phyloP scores from a whole-genome alignment of 306 rosid species.

The Alnus glutinosa region DNA sequence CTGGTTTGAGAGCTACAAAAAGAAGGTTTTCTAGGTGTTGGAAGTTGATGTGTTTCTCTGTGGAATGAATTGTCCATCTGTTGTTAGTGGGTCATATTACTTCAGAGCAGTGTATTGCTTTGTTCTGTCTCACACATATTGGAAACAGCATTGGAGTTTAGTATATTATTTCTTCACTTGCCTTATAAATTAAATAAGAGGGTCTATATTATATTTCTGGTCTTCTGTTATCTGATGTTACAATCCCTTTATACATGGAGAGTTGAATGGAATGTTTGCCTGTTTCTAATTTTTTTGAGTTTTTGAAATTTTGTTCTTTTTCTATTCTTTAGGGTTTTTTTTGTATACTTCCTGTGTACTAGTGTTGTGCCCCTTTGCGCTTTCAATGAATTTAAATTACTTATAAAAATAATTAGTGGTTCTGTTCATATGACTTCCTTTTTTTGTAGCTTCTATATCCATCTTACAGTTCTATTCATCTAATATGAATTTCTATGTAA shows the following conservation, averaged over 20 bases:
- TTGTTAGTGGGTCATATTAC: no score
- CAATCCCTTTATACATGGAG: no score
- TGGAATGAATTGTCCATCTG: no score
- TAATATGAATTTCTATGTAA: not conserved
- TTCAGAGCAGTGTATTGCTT: not conserved
- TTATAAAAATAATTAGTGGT: not conserved
- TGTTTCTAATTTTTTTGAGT: no score
- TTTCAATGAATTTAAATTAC: no score
- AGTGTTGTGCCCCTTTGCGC: no score
- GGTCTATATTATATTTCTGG: not conserved
- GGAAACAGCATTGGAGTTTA: not conserved
- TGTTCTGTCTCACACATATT: not conserved
- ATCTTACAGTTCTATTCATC: not conserved
- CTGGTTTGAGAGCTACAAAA: no score
- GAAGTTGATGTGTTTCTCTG: no score
- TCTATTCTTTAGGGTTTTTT: not conserved
- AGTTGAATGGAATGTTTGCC: no score
- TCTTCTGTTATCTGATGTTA: constrained; percentile 9
- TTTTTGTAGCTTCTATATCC: not conserved
- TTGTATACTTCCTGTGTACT: no score
- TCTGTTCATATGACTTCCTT: not conserved
- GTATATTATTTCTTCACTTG: not conserved
- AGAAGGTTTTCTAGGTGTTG: no score
- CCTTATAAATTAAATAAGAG: not conserved
- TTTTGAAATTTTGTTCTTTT: not conserved